phyloP scores from a whole-genome alignment of 2,329 filamentous ascomycete genomes.

The Trichoderma atrobrunneum region DNA sequence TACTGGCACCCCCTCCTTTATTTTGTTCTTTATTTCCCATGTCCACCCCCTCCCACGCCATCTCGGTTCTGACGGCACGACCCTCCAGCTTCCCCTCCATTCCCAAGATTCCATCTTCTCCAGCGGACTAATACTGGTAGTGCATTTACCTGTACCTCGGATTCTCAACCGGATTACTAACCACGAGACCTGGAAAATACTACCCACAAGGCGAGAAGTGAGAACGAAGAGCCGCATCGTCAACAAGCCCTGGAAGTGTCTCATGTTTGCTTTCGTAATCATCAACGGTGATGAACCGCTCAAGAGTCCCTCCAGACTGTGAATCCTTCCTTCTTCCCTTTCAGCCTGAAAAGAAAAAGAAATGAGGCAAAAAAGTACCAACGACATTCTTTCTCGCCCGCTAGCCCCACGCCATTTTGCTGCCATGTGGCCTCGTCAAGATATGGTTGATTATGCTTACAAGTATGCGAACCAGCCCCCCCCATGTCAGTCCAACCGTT shows the following conservation, averaged over 20 bases:
- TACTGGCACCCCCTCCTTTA: not conserved
- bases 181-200: not conserved
- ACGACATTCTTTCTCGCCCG: not conserved
- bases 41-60: conserved; percentile 15
- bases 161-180: not conserved
- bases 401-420: not conserved
- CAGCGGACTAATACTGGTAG: not conserved
- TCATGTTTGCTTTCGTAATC: not conserved
- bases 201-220: not conserved
- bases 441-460: conserved; percentile 18
- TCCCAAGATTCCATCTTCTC: not conserved
- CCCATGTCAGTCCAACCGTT: not conserved
- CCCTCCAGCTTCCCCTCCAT: conserved; percentile 4
- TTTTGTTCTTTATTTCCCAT: not conserved
- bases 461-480: conserved; percentile 4
- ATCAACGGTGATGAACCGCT: not conserved
- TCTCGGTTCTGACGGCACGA: conserved; percentile 20
- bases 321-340: not conserved
- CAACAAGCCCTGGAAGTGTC: not conserved
- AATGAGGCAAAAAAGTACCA: not conserved
- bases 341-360: not conserved
- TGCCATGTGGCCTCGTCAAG: not conserved
- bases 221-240: not conserved
- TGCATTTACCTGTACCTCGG: not conserved
- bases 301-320: not conserved